Conservation (phyloP, 2,329 filamentous ascomycete genomes). For the Aspergillus sojae region DNA sequence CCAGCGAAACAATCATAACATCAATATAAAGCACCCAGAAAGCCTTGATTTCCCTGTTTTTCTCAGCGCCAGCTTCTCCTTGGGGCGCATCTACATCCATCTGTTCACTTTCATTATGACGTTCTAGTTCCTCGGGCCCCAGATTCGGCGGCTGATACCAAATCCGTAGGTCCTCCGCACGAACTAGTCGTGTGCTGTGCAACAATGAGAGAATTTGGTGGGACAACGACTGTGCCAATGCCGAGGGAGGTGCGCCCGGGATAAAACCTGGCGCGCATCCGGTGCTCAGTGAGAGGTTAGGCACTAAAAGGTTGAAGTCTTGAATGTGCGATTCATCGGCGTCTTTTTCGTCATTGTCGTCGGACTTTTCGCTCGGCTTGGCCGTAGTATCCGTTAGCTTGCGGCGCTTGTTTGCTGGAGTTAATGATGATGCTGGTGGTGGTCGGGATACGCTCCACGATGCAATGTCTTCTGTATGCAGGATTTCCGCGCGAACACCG, state of each 20-base stretch:
- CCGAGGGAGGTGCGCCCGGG: conserved; percentile 78
- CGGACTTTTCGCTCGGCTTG: conserved; percentile 17
- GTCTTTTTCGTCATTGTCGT: conserved; percentile 42
- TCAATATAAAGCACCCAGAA: conserved; percentile 97
- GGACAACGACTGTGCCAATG: conserved; percentile 80
- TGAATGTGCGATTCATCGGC: conserved; percentile 51
- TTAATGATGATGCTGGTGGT: conserved; percentile 38
- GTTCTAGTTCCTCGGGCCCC: conserved; percentile 32
- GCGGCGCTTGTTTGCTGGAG: conserved; percentile 29
- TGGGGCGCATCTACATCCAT: conserved; percentile 52
- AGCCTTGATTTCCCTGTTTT: conserved; percentile 65
- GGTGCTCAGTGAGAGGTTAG: conserved; percentile 90
- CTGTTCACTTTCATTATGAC: conserved; percentile 47
- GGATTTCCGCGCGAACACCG: conserved; percentile 83
- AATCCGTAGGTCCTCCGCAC: conserved; percentile 71
- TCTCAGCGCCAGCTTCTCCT: conserved; percentile 22
- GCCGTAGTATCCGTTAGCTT: conserved; percentile 28
- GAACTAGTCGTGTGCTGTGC: conserved; percentile 69
- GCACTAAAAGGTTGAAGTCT: conserved; percentile 73
- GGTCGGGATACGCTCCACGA: conserved; percentile 48
- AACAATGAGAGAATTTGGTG: conserved; percentile 77
- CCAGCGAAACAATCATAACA: conserved; percentile 88
- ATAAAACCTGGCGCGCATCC: conserved; percentile 85
- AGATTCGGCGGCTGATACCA: conserved; percentile 59
- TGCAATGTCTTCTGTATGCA: conserved; percentile 73